Evolutionary conservation across 345 rosid genomes (phyloP).

Genomic region (Raphanus raphanistrum): DNA sequence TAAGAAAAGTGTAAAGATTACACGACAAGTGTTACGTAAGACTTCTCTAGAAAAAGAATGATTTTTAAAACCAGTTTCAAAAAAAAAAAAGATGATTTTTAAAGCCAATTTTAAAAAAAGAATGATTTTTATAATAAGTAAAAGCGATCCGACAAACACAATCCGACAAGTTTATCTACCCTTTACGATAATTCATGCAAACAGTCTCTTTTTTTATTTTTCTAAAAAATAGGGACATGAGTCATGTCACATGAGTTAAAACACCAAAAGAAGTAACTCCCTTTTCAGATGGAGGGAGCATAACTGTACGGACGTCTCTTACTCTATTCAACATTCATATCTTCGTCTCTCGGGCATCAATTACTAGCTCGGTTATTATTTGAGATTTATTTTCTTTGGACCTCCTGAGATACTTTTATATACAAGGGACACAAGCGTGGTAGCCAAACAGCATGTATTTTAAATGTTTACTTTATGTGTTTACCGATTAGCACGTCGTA

Average conservation of each 20-base stretch:
- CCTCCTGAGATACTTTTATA: not conserved
- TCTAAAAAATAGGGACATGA: constrained; percentile 11
- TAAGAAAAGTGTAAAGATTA: not conserved
- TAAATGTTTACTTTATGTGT: not conserved
- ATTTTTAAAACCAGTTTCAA: too few relatives aligned
- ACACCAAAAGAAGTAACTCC: constrained; percentile 38
- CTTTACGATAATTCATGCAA: constrained; percentile 38
- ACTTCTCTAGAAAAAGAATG: not conserved
- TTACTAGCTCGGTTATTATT: not conserved
- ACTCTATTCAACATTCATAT: constrained; percentile 15
- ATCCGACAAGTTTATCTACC: constrained; percentile 40
- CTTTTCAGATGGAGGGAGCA: constrained; percentile 33
- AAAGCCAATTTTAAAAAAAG: too few relatives aligned
- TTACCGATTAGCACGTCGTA: not conserved
- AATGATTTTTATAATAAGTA: too few relatives aligned
- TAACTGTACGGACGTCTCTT: constrained; percentile 35
- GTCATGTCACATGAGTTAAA: constrained; percentile 7
- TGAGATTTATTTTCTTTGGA: constrained; percentile 3
- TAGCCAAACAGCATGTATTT: constrained; percentile 26
- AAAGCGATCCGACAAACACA: constrained; percentile 42
- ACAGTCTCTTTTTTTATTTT: constrained; percentile 10
- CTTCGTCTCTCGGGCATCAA: constrained; percentile 4
- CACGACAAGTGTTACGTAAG: constrained; percentile 21
- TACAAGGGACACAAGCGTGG: constrained; percentile 27
- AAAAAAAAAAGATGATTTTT: too few relatives aligned